These are phyloP conservation scores for Erysiphe pulchra DNA, from an alignment of 2,329 filamentous ascomycete species.

Conservation along the genomic window DNA sequence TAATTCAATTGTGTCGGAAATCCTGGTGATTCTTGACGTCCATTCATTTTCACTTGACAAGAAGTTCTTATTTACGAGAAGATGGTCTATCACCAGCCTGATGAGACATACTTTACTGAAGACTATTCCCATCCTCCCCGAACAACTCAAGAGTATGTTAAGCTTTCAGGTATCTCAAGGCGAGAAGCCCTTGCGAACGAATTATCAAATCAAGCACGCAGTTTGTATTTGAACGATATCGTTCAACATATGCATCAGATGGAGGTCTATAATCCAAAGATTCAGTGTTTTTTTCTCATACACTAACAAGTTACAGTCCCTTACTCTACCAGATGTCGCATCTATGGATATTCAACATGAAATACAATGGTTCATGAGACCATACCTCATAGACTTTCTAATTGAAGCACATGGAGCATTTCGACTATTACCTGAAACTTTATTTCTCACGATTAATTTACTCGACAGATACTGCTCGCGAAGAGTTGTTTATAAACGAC, in stretches of 20 bases:
- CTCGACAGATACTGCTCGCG: conserved; percentile 95
- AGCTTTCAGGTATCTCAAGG: conserved; percentile 52
- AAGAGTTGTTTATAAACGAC: conserved; percentile 93
- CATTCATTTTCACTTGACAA: background rate
- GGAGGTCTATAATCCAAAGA: conserved; percentile 31
- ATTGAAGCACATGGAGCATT: conserved; percentile 94
- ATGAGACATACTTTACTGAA: conserved; percentile 44
- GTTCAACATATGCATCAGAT: conserved; percentile 85
- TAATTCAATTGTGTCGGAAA: background rate
- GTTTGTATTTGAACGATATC: conserved; percentile 86
- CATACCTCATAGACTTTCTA: conserved; percentile 92
- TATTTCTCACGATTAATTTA: conserved; percentile 90
- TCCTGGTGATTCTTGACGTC: background rate
- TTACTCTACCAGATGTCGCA: conserved; percentile 85
- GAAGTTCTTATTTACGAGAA: background rate
- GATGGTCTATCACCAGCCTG: conserved; percentile 22
- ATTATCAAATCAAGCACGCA: conserved; percentile 57
- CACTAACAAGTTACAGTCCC: conserved; percentile 22
- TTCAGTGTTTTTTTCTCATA: too few relatives aligned
- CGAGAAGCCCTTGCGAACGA: conserved; percentile 79
- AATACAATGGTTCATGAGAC: conserved; percentile 99
- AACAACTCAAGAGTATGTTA: conserved; percentile 43
- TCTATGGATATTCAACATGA: conserved; percentile 98
- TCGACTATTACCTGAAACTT: conserved; percentile 73
- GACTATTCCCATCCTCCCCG: conserved; percentile 11